A percentile compares a stretch with the other conserved stretches of the same genome.
Evolutionary conservation across 768 basidiomycete genomes (phyloP).

Genomic region (Auriscalpium vulgare): DNA sequence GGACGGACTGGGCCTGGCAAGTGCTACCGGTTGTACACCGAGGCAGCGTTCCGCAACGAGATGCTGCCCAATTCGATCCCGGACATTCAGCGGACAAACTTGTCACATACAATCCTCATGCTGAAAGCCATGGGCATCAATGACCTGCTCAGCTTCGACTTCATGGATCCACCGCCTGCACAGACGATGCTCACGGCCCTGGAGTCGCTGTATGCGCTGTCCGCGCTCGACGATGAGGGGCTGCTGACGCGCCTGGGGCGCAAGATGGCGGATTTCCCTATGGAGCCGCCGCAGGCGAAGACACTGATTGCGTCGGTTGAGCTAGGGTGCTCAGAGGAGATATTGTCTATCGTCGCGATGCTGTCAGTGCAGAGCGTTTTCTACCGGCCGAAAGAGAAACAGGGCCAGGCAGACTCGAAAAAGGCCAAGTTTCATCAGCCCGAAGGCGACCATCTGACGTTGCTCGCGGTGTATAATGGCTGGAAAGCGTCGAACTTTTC

Average conservation of each 20-base stretch:
- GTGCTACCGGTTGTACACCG: conserved; percentile 96
- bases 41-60: conserved; percentile 96
- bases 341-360: conserved; percentile 96
- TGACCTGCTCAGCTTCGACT: conserved; percentile 94
- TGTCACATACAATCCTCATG: conserved; percentile 87
- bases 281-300: conserved; percentile 93
- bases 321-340: conserved; percentile 96
- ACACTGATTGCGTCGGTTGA: conserved; percentile 98
- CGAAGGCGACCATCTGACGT: conserved; percentile 91
- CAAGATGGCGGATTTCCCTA: conserved; percentile 99
- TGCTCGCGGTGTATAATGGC: conserved; percentile 94
- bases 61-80: conserved; percentile 98
- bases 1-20: conserved; percentile 98
- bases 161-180: conserved; percentile 98
- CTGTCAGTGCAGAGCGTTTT: conserved; percentile 93
- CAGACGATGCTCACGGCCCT: conserved; percentile 95
- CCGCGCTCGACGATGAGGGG: conserved; percentile 95
- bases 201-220: conserved; percentile 89
- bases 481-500: conserved; percentile 97
- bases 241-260: conserved; percentile 88
- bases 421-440: conserved; percentile 99
- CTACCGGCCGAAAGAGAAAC: conserved; percentile 99
- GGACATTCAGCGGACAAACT: conserved; percentile 93
- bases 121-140: conserved; percentile 99
- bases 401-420: conserved; percentile 98